These are phyloP conservation scores for Phytophthora lateralis DNA, from an alignment of 352 stramenopile species.

Conservation along the genomic window DNA sequence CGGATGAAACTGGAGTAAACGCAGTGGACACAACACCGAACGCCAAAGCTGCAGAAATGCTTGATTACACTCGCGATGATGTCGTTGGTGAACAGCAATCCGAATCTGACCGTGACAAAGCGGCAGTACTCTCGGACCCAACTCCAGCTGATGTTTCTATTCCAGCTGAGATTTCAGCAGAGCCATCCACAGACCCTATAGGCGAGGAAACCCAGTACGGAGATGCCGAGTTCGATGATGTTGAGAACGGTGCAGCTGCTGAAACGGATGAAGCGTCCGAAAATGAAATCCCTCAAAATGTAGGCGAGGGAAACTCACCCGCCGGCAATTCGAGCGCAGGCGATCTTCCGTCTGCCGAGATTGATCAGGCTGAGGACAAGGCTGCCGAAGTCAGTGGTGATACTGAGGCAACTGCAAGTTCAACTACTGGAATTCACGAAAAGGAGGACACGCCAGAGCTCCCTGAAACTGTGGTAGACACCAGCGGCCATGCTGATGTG, in stretches of 20 bases:
- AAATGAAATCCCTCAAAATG: background rate
- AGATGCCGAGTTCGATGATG: constrained; percentile 21
- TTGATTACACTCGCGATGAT: constrained; percentile 2
- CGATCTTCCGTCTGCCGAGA: background rate
- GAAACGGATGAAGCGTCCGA: background rate
- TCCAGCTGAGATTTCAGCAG: background rate
- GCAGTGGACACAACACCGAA: background rate
- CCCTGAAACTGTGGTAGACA: constrained; percentile 1
- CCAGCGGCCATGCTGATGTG: background rate
- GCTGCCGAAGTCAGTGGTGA: background rate
- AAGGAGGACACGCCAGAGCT: background rate
- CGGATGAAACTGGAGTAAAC: constrained; percentile 2
- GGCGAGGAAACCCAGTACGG: constrained; percentile 20
- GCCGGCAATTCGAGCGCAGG: background rate
- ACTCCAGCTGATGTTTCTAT: background rate
- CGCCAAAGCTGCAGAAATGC: background rate
- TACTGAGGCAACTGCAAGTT: background rate
- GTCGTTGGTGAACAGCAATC: constrained; percentile 4
- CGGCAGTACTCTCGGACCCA: background rate
- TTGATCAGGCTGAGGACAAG: constrained; percentile 2
- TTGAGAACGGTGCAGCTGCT: constrained; percentile 9
- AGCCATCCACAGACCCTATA: constrained; percentile 5
- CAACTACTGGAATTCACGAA: background rate
- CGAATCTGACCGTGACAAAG: background rate
- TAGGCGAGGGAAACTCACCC: background rate